Conservation (phyloP, 2,329 filamentous ascomycete genomes). For the Bipolaris cookei region DNA sequence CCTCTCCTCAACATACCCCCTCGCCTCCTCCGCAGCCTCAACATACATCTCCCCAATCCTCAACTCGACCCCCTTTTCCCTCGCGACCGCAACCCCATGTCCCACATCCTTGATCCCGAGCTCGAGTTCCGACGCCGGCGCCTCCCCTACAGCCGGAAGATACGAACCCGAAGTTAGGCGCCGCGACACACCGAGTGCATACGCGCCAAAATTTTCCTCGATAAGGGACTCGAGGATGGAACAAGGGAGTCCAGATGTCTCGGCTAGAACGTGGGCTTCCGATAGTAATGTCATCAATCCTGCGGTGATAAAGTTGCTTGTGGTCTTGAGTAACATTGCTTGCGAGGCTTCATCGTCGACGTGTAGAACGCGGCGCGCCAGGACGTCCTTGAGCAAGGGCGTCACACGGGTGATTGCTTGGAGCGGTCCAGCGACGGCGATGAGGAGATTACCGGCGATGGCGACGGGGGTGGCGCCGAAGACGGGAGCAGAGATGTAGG, state of each 20-base stretch:
- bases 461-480: constrained; percentile 61
- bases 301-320: constrained; percentile 58
- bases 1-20: constrained; percentile 44
- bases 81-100: constrained; percentile 56
- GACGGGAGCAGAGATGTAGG: constrained; percentile 56
- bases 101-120: constrained; percentile 62
- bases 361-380: constrained; percentile 51
- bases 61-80: constrained; percentile 49
- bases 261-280: constrained; percentile 59
- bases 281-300: constrained; percentile 58
- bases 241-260: constrained; percentile 53
- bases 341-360: constrained; percentile 54
- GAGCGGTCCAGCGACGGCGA: constrained; percentile 54
- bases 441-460: constrained; percentile 54
- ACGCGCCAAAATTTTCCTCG: constrained; percentile 38
- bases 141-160: constrained; percentile 32
- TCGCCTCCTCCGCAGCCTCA: constrained; percentile 54
- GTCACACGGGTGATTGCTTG: constrained; percentile 45
- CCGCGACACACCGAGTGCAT: constrained; percentile 34
- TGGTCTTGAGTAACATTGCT: constrained; percentile 57
- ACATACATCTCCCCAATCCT: constrained; percentile 54
- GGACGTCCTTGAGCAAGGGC: constrained; percentile 53
- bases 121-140: constrained; percentile 57
- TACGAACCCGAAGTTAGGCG: constrained; percentile 39
- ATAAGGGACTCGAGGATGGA: constrained; percentile 54